Percentiles rank a stretch among this genome's conserved stretches.
phyloP scores from a whole-genome alignment of 192 early-diverging fungal species.

The Rhizophagus sp. region DNA sequence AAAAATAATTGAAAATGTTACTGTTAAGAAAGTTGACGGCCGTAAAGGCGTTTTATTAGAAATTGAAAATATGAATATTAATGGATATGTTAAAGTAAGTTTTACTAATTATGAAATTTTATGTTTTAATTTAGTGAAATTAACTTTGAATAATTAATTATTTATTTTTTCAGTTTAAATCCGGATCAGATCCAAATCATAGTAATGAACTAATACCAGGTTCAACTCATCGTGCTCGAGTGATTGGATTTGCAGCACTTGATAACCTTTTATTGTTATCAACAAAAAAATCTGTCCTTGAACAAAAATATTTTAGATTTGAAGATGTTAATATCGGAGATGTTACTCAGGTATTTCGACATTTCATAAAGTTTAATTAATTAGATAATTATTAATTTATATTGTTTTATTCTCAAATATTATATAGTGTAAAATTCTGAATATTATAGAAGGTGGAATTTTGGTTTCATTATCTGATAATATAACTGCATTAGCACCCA shows the following conservation, averaged over 20 bases:
- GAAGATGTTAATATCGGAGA: constrained; percentile 68
- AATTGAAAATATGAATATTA: constrained; percentile 47
- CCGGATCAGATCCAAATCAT: constrained; percentile 32
- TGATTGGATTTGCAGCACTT: constrained; percentile 76
- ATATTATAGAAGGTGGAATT: constrained; percentile 56
- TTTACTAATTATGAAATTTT: neutral
- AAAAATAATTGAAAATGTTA: constrained; percentile 64
- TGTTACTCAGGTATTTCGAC: constrained; percentile 47
- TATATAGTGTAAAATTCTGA: constrained; percentile 47
- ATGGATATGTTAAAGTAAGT: constrained; percentile 53
- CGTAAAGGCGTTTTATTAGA: constrained; percentile 65
- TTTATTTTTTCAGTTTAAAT: neutral
- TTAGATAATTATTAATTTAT: neutral
- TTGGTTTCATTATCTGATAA: constrained; percentile 55
- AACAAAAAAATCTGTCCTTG: constrained; percentile 68
- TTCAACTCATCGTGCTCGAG: constrained; percentile 72
- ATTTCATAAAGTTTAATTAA: neutral
- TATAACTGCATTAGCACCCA: constrained; percentile 73
- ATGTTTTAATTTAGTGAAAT: too few species aligned
- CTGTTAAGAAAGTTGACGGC: constrained; percentile 61
- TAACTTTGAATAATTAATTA: too few species aligned
- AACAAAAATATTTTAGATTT: constrained; percentile 66
- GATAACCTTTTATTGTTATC: constrained; percentile 75
- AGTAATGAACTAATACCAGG: constrained; percentile 65
- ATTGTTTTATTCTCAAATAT: constrained; percentile 33